Evolutionary conservation across 345 rosid genomes (phyloP).

Genomic region (Dimocarpus longan): DNA sequence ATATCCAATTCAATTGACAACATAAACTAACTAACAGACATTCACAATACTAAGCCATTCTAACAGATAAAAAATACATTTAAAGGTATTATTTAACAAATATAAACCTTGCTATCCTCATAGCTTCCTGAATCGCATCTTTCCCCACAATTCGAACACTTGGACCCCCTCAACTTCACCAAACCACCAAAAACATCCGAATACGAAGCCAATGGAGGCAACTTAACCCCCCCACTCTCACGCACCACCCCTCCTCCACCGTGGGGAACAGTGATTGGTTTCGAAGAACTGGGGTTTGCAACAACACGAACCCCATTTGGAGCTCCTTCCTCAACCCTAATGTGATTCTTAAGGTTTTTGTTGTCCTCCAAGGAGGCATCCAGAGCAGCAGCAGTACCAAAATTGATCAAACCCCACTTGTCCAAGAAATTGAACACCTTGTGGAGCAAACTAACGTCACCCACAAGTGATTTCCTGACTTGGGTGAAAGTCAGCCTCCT

Average conservation of each 20-base stretch:
- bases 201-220: conserved; percentile 76
- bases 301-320: conserved; percentile 79
- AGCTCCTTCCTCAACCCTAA: conserved; percentile 63
- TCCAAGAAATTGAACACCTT: conserved; percentile 78
- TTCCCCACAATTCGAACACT: conserved; percentile 59
- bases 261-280: conserved; percentile 51
- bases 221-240: conserved; percentile 38
- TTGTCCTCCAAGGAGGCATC: conserved; percentile 18
- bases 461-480: conserved; percentile 72
- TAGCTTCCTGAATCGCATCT: conserved; percentile 54
- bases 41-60: neutral
- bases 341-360: conserved; percentile 23
- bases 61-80: neutral
- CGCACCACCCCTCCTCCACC: conserved; percentile 18
- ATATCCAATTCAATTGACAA: neutral
- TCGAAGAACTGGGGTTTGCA: conserved; percentile 66
- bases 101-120: conserved; percentile 56
- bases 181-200: conserved; percentile 61
- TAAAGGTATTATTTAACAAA: neutral
- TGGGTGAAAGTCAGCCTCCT: conserved; percentile 76
- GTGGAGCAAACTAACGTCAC: conserved; percentile 76
- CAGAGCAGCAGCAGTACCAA: conserved; percentile 24
- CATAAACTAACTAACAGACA: neutral
- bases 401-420: conserved; percentile 80
- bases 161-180: conserved; percentile 36